A percentile compares a stretch with the other conserved stretches of the same genome.
Evolutionary conservation across 768 basidiomycete genomes (phyloP).

Genomic region (Lactifluus hygrophoroides): DNA sequence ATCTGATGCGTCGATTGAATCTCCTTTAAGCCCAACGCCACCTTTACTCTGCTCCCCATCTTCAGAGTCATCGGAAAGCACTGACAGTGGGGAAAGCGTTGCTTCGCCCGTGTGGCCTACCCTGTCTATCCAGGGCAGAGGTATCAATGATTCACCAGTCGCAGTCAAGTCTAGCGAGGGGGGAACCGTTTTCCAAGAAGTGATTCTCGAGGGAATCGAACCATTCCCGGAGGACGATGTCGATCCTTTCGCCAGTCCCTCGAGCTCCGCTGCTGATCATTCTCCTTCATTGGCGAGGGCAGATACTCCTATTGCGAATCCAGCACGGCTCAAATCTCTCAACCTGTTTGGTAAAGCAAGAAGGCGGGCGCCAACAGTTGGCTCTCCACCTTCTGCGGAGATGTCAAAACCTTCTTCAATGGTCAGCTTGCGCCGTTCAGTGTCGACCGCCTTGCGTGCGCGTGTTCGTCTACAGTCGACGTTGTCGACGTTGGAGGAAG

Average conservation of each 20-base stretch:
- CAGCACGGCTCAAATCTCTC: background rate
- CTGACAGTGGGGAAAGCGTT: background rate
- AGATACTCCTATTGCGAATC: background rate
- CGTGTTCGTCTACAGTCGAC: background rate
- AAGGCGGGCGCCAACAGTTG: conserved; percentile 1
- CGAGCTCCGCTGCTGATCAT: background rate
- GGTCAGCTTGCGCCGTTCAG: conserved; percentile 6
- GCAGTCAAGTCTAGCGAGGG: conserved; percentile 10
- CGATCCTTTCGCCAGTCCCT: background rate
- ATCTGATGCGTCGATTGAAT: background rate
- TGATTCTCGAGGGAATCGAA: conserved; percentile 9
- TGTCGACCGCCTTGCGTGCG: background rate
- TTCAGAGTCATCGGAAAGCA: conserved; percentile 5
- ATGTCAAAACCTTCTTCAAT: conserved; percentile 1
- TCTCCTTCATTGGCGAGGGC: background rate
- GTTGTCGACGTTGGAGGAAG: background rate
- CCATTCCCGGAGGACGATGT: conserved; percentile 1
- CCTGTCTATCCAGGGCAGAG: background rate
- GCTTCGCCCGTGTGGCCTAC: background rate
- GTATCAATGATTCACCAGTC: background rate
- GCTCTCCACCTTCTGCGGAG: background rate
- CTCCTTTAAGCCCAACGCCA: conserved; percentile 14
- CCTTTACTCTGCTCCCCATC: conserved; percentile 7
- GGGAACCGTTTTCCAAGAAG: background rate
- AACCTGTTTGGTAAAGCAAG: background rate